phyloP scores from a whole-genome alignment of 2,329 filamentous ascomycete species.

The Lasiodiplodia theobromae region DNA sequence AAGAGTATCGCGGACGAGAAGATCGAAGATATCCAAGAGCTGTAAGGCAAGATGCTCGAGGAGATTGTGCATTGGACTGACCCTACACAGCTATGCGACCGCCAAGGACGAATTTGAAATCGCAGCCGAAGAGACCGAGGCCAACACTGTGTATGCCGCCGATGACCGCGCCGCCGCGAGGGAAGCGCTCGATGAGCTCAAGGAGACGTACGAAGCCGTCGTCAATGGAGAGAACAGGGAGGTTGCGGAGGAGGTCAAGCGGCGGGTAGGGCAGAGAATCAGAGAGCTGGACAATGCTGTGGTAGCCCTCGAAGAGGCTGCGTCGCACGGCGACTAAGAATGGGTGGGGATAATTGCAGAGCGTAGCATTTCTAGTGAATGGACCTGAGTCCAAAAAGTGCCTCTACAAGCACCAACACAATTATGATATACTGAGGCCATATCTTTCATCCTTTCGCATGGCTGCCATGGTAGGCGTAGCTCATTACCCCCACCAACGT shows the following conservation, averaged over 20 bases:
- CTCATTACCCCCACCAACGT: not conserved
- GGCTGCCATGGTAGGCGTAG: not conserved
- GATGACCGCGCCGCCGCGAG: constrained; percentile 61
- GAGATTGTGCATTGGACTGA: not conserved
- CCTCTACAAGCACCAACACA: no score
- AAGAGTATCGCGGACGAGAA: constrained; percentile 35
- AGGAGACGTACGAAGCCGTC: constrained; percentile 55
- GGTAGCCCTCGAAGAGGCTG: constrained; percentile 59
- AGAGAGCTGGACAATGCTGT: constrained; percentile 62
- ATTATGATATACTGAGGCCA: not conserved
- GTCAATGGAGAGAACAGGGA: constrained; percentile 51
- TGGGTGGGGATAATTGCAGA: no score
- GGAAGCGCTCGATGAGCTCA: constrained; percentile 59
- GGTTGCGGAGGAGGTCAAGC: constrained; percentile 59
- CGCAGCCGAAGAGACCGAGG: constrained; percentile 59
- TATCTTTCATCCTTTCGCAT: not conserved
- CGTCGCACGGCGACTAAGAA: constrained; percentile 33
- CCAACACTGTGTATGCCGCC: constrained; percentile 62
- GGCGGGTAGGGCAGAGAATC: constrained; percentile 58
- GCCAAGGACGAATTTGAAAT: constrained; percentile 57
- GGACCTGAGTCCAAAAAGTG: not conserved
- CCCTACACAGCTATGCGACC: constrained; percentile 38
- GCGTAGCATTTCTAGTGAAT: no score
- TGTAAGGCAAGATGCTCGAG: constrained; percentile 33
- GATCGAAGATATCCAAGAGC: constrained; percentile 46